phyloP scores from a whole-genome alignment of 2,329 filamentous ascomycete genomes.

The Ophidiomyces ophidiicola region DNA sequence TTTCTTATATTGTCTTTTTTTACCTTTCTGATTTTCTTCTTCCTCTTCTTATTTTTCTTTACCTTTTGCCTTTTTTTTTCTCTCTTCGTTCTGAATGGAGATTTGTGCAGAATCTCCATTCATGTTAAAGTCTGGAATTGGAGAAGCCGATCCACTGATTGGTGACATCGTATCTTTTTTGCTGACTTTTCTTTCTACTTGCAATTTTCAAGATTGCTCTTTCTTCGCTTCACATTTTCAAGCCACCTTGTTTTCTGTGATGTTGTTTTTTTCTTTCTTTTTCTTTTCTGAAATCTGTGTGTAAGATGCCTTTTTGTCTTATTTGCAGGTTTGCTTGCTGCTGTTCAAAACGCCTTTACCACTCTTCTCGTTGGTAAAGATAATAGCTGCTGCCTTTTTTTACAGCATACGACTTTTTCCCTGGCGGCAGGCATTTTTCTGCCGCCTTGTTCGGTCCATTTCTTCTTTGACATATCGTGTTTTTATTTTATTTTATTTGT shows the following conservation, averaged over 20 bases:
- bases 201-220: background rate
- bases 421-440: too few relatives aligned
- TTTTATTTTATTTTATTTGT: too few relatives aligned
- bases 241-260: background rate
- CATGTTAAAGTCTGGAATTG: conserved; percentile 3
- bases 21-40: conserved; percentile 19
- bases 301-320: conserved; percentile 11
- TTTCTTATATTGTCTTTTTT: conserved; percentile 19
- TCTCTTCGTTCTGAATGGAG: conserved; percentile 13
- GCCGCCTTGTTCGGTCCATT: too few relatives aligned
- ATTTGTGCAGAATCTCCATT: conserved; percentile 8
- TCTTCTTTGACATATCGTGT: too few relatives aligned
- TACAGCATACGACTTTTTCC: too few relatives aligned
- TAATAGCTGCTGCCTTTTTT: too few relatives aligned
- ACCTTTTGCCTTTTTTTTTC: conserved; percentile 16
- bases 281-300: conserved; percentile 9
- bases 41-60: conserved; percentile 14
- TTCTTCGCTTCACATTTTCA: background rate
- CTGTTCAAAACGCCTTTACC: background rate
- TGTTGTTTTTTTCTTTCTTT: conserved; percentile 14
- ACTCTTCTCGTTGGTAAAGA: too few relatives aligned
- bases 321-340: conserved; percentile 3
- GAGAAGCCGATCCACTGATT: background rate
- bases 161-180: conserved; percentile 1
- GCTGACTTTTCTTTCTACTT: background rate